Evolutionary conservation across 805 yeast genomes (phyloP), one percentile per base, ranked within the genome.

Genomic region (Zygoascus flipseniorum): DNA sequence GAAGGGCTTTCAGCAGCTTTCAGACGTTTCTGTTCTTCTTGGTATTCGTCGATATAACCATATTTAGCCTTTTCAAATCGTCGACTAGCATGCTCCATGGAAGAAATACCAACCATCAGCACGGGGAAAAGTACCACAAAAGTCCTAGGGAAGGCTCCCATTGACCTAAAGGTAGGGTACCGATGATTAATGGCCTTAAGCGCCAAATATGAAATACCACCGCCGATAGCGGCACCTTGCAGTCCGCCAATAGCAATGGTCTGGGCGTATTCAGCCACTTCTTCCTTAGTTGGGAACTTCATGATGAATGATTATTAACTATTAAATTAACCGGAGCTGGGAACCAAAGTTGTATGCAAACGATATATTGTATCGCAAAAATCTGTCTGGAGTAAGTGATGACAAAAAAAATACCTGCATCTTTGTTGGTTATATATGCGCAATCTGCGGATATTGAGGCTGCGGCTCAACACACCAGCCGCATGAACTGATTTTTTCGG

Each of bases 61-160:
- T 87, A 83, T 74, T 73, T 74, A 42, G 76, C 69, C 50, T 75
- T 73, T 63, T 86, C 95, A 65, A 85, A 87, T 32, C 69, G 69
- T 51, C 78, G 75, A 2, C 95, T 86, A 0, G 86, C 82, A 53
- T 76, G 77, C 67, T 87, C 96, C 14, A 88, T 90, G 56, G 72
- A 72, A 49, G 86, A 81, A 2, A 85, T 80, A 9, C 82, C 76
- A 28, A 76, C 60, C 43, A 82, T 69, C 1, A 85, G 77, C 32
- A 86, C 83, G 13, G 96, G 95, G 37, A 81, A 76, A 53, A 84
- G 78, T 60, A 79, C 79, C 51, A 82, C 67, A 6, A 88, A 87
- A 1, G 92, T 81, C 58, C 77, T 54, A 50, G 64, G 66, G 50
- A 62, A 65, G 18, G 65, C 59, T 44, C 69, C 49, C 46, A 56